phyloP scores from a whole-genome alignment of 371 early-diverging fungal genomes.

The Mortierella sp. region DNA sequence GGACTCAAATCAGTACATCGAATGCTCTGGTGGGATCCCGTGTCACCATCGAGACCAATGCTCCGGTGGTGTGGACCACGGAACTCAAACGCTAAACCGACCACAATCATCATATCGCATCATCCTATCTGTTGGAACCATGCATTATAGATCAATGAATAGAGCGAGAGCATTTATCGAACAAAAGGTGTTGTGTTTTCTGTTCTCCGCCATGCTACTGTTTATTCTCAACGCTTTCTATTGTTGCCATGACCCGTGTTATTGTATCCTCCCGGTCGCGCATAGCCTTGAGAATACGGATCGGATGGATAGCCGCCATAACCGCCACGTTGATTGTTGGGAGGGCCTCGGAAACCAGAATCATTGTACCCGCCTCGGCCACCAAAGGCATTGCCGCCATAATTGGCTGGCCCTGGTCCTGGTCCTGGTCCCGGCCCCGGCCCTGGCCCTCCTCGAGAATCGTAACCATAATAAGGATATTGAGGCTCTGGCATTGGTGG shows the following conservation, averaged over 20 bases:
- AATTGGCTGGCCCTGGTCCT: slow-evolving; percentile 12
- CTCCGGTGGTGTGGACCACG: slow-evolving; percentile 83
- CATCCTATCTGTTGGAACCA: too few relatives aligned
- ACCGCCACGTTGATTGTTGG: slow-evolving; percentile 9
- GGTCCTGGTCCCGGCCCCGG: too few relatives aligned
- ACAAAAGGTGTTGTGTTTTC: too few relatives aligned
- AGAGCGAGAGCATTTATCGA: too few relatives aligned
- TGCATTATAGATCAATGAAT: too few relatives aligned
- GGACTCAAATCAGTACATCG: slow-evolving; percentile 81
- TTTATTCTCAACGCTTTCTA: too few relatives aligned
- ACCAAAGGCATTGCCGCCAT: slow-evolving; percentile 34
- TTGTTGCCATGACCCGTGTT: slow-evolving; percentile 28
- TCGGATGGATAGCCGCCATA: background rate
- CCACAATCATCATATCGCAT: too few relatives aligned
- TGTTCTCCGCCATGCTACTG: slow-evolving; percentile 18
- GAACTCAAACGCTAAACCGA: slow-evolving; percentile 65
- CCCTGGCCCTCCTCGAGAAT: too few relatives aligned
- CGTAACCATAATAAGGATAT: too few relatives aligned
- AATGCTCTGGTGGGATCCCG: slow-evolving; percentile 70
- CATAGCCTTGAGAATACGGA: slow-evolving; percentile 22
- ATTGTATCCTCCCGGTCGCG: slow-evolving; percentile 38
- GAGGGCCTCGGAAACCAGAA: slow-evolving; percentile 40
- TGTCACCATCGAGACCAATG: slow-evolving; percentile 71
- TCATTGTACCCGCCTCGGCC: slow-evolving; percentile 48
- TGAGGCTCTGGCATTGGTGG: too few relatives aligned